These are phyloP conservation scores for Poteriospumella lacustris DNA, from an alignment of 108 stramenopile species.

Conservation along the genomic window DNA sequence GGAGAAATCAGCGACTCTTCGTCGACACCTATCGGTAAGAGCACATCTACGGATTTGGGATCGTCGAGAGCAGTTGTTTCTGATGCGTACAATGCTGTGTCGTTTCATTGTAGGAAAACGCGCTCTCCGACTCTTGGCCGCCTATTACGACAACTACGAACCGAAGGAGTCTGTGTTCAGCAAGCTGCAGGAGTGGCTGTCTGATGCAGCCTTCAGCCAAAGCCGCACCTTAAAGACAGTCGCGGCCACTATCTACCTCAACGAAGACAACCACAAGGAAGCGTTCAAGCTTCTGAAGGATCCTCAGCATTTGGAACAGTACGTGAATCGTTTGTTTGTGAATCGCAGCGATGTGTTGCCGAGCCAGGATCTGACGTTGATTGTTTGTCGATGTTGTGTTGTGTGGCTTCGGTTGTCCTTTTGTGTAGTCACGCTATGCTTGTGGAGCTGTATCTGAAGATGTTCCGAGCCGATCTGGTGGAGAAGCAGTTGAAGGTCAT, in stretches of 20 bases:
- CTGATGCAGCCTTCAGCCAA: constrained; percentile 38
- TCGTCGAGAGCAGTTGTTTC: too few relatives aligned
- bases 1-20: constrained; percentile 52
- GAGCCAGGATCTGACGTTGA: not conserved
- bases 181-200: constrained; percentile 50
- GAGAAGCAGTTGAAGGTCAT: constrained; percentile 59
- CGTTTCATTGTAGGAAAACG: not conserved
- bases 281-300: constrained; percentile 78
- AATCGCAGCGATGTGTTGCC: too few relatives aligned
- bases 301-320: constrained; percentile 79
- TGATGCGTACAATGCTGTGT: too few relatives aligned
- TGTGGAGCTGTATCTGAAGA: constrained; percentile 81
- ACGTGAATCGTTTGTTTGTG: not conserved
- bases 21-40: constrained; percentile 5
- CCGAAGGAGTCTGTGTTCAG: constrained; percentile 41
- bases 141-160: constrained; percentile 64
- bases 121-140: constrained; percentile 62
- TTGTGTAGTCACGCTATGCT: not conserved
- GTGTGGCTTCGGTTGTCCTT: not conserved
- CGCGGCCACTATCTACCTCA: constrained; percentile 75
- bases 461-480: constrained; percentile 89
- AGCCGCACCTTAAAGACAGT: constrained; percentile 72
- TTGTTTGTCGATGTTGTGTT: not conserved
- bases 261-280: constrained; percentile 71
- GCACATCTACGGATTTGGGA: not conserved